Evolutionary conservation across 1,284 basidiomycete species (phyloP).

Genomic region (Cryptococcus sp.): DNA sequence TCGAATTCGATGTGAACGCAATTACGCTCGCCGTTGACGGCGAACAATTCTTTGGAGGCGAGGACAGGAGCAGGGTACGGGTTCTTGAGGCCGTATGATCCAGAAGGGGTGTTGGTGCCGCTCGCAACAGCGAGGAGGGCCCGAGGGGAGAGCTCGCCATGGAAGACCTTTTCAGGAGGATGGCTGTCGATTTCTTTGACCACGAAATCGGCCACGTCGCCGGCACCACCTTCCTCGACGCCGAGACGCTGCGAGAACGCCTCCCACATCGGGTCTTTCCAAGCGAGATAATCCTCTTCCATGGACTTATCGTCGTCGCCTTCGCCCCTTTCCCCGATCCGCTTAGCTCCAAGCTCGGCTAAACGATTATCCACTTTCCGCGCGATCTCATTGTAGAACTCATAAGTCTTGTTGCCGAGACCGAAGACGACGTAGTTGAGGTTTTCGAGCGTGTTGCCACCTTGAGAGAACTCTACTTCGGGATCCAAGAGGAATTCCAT

Average conservation of each 20-base stretch:
- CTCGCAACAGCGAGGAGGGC: constrained; percentile 61
- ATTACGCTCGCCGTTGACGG: constrained; percentile 73
- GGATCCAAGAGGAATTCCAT: constrained; percentile 89
- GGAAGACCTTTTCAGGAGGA: constrained; percentile 81
- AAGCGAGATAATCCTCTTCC: constrained; percentile 99
- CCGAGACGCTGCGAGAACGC: constrained; percentile 76
- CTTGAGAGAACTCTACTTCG: constrained; percentile 74
- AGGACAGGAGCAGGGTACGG: constrained; percentile 85
- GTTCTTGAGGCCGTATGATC: constrained; percentile 81
- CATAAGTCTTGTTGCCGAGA: constrained; percentile 93
- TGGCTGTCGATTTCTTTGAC: constrained; percentile 76
- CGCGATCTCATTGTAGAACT: constrained; percentile 91
- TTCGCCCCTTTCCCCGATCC: constrained; percentile 90
- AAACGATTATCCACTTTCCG: constrained; percentile 76
- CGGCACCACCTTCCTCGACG: constrained; percentile 94
- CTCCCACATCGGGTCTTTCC: constrained; percentile 98
- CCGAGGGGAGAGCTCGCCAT: constrained; percentile 87
- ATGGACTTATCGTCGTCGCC: constrained; percentile 99
- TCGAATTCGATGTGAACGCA: constrained; percentile 95
- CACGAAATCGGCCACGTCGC: constrained; percentile 91
- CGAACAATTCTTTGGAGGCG: constrained; percentile 80
- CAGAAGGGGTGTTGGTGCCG: constrained; percentile 59
- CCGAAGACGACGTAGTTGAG: constrained; percentile 95
- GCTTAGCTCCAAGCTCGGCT: constrained; percentile 75
- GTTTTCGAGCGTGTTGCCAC: constrained; percentile 70